Evolutionary conservation across 345 rosid species (phyloP).

Genomic region (Trapa bicornis): DNA sequence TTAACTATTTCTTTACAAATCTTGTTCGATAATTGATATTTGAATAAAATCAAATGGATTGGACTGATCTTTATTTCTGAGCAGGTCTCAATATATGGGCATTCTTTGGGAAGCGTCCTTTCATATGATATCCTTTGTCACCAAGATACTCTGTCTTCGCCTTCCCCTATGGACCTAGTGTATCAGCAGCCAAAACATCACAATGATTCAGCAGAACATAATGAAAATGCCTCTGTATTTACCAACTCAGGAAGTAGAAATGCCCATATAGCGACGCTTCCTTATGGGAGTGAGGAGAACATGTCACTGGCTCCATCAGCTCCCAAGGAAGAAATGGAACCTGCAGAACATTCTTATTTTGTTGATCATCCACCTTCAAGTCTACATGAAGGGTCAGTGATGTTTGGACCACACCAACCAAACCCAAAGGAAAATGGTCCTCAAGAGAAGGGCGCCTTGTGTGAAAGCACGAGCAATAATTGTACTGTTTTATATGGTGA

Average conservation of each 20-base stretch:
- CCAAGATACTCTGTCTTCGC: conserved; percentile 72
- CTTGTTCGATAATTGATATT: background rate
- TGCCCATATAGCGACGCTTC: conserved; percentile 6
- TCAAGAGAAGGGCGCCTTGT: conserved; percentile 16
- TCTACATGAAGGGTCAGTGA: conserved; percentile 11
- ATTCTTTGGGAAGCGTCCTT: conserved; percentile 95
- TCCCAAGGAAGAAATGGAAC: conserved; percentile 9
- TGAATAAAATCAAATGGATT: background rate
- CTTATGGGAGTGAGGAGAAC: conserved; percentile 18
- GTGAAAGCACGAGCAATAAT: conserved; percentile 19
- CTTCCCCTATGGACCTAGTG: conserved; percentile 68
- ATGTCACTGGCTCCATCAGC: conserved; percentile 14
- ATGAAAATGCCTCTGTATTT: conserved; percentile 3
- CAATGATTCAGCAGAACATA: background rate
- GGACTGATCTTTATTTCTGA: background rate
- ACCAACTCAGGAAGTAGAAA: conserved; percentile 12
- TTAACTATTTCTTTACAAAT: background rate
- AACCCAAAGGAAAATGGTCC: conserved; percentile 19
- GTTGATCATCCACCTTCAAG: conserved; percentile 17
- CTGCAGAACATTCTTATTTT: conserved; percentile 19
- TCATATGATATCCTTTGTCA: conserved; percentile 97
- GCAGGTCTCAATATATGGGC: conserved; percentile 89
- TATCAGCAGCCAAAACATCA: conserved; percentile 29
- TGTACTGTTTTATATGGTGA: conserved; percentile 13
- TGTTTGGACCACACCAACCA: conserved; percentile 17